phyloP scores from a whole-genome alignment of 2,329 filamentous ascomycete genomes.

The Fusarium xylarioides region DNA sequence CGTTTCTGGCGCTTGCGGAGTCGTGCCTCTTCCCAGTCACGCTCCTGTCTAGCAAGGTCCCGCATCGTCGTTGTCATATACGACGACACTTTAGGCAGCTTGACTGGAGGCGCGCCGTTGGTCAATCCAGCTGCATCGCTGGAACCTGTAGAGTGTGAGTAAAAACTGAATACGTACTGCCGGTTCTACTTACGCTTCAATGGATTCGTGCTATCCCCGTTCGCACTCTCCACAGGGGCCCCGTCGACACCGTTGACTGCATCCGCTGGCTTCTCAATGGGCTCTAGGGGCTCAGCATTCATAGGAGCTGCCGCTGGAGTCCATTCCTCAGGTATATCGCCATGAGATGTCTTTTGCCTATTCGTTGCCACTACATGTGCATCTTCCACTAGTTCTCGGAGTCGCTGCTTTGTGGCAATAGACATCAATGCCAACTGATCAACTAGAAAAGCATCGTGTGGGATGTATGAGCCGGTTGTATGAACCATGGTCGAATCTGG shows the following conservation, averaged over 20 bases:
- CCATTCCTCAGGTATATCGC: constrained; percentile 80
- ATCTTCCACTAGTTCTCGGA: constrained; percentile 81
- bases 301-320: constrained; percentile 70
- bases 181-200: constrained; percentile 65
- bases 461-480: constrained; percentile 74
- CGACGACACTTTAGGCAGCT: constrained; percentile 60
- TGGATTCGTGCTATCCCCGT: constrained; percentile 63
- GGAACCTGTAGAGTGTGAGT: constrained; percentile 49
- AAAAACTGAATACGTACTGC: neutral
- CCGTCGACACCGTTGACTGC: constrained; percentile 26
- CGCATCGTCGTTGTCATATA: constrained; percentile 65
- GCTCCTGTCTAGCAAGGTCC: constrained; percentile 71
- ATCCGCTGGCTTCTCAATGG: constrained; percentile 36
- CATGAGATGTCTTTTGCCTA: constrained; percentile 81
- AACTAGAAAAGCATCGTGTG: constrained; percentile 78
- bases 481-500: constrained; percentile 71
- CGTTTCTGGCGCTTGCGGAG: constrained; percentile 73
- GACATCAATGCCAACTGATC: constrained; percentile 87
- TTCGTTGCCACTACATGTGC: constrained; percentile 74
- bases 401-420: constrained; percentile 80
- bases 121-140: constrained; percentile 47
- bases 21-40: constrained; percentile 76
- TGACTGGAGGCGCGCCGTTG: constrained; percentile 56
- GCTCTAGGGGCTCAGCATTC: constrained; percentile 52
- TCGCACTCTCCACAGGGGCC: constrained; percentile 54